Conservation (phyloP, 257 asterid species). For the Avicennia marina region DNA sequence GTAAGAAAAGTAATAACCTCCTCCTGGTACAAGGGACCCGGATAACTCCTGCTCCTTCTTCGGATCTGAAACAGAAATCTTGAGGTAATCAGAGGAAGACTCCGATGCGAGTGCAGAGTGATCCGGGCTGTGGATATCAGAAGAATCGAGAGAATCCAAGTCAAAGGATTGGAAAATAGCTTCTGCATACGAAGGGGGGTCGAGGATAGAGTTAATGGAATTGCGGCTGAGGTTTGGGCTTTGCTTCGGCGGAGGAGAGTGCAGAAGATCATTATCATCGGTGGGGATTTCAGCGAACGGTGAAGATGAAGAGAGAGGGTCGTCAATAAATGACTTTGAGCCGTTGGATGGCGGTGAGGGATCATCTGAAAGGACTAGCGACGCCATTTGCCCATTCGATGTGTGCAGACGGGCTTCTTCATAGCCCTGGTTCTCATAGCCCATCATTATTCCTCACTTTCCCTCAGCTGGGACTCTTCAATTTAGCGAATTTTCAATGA, state of each 20-base stretch:
- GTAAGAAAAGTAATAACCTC: slow-evolving; percentile 52
- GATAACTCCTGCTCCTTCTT: slow-evolving; percentile 68
- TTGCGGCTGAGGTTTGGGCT: slow-evolving; percentile 41
- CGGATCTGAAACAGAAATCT: slow-evolving; percentile 79
- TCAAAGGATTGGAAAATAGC: slow-evolving; percentile 89
- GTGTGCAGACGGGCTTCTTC: slow-evolving; percentile 50
- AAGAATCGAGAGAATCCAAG: slow-evolving; percentile 34
- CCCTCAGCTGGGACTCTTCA: slow-evolving; percentile 1
- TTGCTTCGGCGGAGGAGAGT: slow-evolving; percentile 32
- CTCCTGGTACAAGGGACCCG: slow-evolving; percentile 71
- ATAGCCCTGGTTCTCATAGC: slow-evolving; percentile 49
- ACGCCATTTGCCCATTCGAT: slow-evolving; percentile 55
- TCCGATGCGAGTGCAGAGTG: slow-evolving; percentile 40
- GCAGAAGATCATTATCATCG: slow-evolving; percentile 30
- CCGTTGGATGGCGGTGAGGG: slow-evolving; percentile 32
- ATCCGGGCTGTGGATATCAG: slow-evolving; percentile 45
- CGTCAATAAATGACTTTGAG: slow-evolving; percentile 34
- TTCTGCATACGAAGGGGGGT: slow-evolving; percentile 99
- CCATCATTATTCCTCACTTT: slow-evolving; percentile 53
- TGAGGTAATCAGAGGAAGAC: slow-evolving; percentile 40
- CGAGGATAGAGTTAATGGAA: slow-evolving; percentile 69
- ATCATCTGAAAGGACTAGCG: slow-evolving; percentile 51
- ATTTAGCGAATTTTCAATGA: neutral
- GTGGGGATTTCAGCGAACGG: slow-evolving; percentile 58
- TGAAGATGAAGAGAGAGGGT: slow-evolving; percentile 49